Evolutionary conservation across 106 monocot species (phyloP).

Genomic region (Dendrobium huoshanense): DNA sequence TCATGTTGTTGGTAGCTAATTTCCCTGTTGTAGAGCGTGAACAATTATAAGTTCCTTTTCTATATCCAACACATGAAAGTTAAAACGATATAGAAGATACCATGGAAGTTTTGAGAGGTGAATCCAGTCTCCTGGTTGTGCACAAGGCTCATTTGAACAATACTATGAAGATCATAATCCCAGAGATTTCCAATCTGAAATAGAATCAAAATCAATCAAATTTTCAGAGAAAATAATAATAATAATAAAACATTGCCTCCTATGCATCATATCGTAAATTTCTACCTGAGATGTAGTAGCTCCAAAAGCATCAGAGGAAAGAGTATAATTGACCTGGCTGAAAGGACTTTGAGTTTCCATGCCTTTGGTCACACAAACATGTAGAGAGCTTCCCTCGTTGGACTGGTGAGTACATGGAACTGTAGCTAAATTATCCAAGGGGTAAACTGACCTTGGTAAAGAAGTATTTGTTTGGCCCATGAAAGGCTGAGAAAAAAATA

Average conservation of each 20-base stretch:
- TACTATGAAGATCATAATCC: conserved; percentile 59
- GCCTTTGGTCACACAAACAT: not conserved
- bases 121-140: conserved; percentile 32
- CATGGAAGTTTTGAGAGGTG: conserved; percentile 33
- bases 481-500: not conserved
- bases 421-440: not conserved
- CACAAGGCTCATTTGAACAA: conserved; percentile 47
- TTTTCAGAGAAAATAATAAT: not conserved
- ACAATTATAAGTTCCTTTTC: not conserved
- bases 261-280: not conserved
- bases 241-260: not conserved
- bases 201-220: too few relatives aligned
- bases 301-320: conserved; percentile 26
- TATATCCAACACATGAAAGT: not conserved
- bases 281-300: conserved; percentile 48
- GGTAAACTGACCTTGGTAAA: not conserved
- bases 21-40: conserved; percentile 22
- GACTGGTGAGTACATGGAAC: not conserved
- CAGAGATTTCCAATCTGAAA: conserved; percentile 39
- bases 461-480: not conserved
- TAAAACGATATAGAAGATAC: conserved; percentile 7
- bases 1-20: conserved; percentile 28
- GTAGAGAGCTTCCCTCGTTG: not conserved
- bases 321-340: conserved; percentile 8
- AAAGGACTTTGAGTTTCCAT: conserved; percentile 11